Base-by-base conservation (phyloP, 768 basidiomycete species). In the Postia placenta region DNA sequence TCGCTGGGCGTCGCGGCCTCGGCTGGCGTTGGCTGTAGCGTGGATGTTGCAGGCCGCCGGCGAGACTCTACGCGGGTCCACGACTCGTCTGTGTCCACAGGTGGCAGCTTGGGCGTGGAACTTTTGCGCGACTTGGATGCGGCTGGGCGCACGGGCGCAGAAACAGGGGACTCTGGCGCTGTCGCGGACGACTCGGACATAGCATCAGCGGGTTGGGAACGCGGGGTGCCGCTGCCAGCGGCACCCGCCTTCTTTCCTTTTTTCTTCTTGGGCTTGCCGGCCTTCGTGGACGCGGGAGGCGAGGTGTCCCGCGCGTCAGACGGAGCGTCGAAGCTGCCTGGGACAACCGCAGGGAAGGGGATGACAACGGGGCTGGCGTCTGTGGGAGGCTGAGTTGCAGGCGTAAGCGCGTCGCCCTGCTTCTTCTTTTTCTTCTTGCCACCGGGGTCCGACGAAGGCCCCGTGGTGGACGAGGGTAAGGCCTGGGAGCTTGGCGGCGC, bases 11-110 rank as follows among this genome's bases (percentile, higher is more conserved):
- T 12, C 27, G 42, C 27, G 14, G 37, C 23, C 41, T 36, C 24
- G 15, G 39, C 38, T 14, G 46, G 20, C 22, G 44, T 19, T 36
- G 37, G 45, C 43, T 24, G 44, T 47, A 25, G 53, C 47, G 28
- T 45, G 14, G 26, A 17, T n/a, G n/a, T n/a, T 17, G 51, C 54
- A 44, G 33, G 40, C 58, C 55, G 69, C 47, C 67, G 70, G n/a
- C 68, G 69, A 24, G 74, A 67, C 53, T 78, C 76, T n/a, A 87
- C 80, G 48, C 80, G 81, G 19, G 85, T 87, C 86, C 86, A 87
- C 4, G 81, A 80, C 27, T 74, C 71, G 54, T 85, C 81, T 1
- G 75, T 78, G 50, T 78, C 78, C 15, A 64, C 48, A 14, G 62
- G 60, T 17, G 57, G 53, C 23, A 47, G 48, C 37, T 54, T 51